These are phyloP conservation scores for Chaetomium tenue DNA, from an alignment of 495 filamentous ascomycete genomes.

Conservation along the genomic window DNA sequence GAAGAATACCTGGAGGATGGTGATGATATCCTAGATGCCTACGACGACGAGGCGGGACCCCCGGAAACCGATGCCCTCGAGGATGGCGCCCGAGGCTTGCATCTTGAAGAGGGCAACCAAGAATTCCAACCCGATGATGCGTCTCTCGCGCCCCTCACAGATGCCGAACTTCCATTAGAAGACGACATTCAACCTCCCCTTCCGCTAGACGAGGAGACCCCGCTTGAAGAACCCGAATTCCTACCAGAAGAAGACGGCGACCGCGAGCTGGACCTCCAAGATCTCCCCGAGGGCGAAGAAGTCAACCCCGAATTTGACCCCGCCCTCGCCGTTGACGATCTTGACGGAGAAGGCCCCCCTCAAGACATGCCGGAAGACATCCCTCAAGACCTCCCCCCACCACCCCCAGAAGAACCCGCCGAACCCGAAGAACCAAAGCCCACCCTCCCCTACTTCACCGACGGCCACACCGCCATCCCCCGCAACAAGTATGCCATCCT, in stretches of 20 bases:
- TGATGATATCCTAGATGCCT: not conserved
- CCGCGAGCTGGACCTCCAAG: not conserved
- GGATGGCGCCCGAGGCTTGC: not conserved
- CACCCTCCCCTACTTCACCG: slow-evolving; percentile 4
- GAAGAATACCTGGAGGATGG: not conserved
- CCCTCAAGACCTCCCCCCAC: not conserved
- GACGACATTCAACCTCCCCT: not conserved
- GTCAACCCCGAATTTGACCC: not conserved
- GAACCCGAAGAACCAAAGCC: not conserved
- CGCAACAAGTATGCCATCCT: slow-evolving; percentile 23
- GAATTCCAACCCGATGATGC: not conserved
- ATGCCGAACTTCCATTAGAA: not conserved
- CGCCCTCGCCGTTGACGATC: no score
- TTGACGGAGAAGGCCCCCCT: no score
- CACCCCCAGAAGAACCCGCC: no score
- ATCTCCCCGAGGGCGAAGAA: not conserved
- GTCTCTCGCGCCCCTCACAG: not conserved
- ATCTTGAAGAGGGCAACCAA: not conserved
- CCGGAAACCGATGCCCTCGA: not conserved
- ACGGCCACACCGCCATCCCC: slow-evolving; percentile 7
- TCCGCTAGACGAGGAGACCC: not conserved
- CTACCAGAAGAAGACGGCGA: not conserved
- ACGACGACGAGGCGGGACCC: not conserved
- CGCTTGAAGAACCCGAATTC: not conserved
- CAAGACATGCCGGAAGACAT: not conserved